Evolutionary conservation across 495 filamentous ascomycete genomes (phyloP).

Genomic region (Penicillium arizonense): DNA sequence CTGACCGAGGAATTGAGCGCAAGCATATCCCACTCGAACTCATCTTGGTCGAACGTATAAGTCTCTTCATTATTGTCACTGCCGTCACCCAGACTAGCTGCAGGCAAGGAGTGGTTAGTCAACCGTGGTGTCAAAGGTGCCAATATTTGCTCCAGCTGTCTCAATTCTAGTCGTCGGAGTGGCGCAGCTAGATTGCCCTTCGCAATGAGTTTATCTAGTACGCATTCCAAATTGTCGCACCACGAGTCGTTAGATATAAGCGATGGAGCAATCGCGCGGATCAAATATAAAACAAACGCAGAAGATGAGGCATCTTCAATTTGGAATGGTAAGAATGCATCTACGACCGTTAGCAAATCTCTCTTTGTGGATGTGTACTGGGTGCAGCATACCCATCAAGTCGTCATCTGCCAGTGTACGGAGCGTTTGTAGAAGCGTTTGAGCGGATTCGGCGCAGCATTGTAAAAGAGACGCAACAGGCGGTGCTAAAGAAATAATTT

Average conservation of each 20-base stretch:
- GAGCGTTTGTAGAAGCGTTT: conserved; percentile 32
- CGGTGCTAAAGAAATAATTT: conserved; percentile 15
- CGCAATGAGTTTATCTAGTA: conserved; percentile 23
- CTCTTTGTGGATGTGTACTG: background rate
- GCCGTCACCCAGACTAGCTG: background rate
- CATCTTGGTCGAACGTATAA: conserved; percentile 22
- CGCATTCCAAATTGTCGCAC: conserved; percentile 25
- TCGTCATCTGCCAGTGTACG: conserved; percentile 30
- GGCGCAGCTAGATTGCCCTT: conserved; percentile 30
- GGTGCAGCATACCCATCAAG: conserved; percentile 19
- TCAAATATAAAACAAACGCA: conserved; percentile 30
- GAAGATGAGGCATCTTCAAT: conserved; percentile 34
- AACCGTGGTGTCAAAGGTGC: conserved; percentile 26
- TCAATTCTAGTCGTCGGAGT: conserved; percentile 21
- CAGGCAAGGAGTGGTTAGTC: background rate
- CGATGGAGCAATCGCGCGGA: conserved; percentile 24
- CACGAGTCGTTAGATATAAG: conserved; percentile 23
- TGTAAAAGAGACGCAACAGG: conserved; percentile 30
- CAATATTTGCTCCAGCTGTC: conserved; percentile 26
- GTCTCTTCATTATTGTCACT: conserved; percentile 12
- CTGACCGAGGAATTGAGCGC: conserved; percentile 25
- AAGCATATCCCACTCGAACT: conserved; percentile 30
- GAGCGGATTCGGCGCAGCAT: conserved; percentile 32
- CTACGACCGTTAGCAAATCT: background rate
- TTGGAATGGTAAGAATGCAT: conserved; percentile 33